These are phyloP conservation scores for Centrapalus pauciflorus DNA, from an alignment of 129 eudicot genomes.

Conservation along the genomic window DNA sequence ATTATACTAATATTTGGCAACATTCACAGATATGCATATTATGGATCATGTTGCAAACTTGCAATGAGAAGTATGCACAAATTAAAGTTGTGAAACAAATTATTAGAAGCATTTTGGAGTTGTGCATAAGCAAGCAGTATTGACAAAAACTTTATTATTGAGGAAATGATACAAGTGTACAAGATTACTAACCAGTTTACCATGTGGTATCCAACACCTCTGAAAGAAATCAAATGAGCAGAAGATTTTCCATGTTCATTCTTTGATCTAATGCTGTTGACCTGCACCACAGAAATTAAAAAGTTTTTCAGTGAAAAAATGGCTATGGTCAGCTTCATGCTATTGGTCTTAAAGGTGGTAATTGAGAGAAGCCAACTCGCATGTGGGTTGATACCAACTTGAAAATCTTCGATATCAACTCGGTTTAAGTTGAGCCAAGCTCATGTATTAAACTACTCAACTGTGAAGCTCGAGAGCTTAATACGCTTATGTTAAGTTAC, in stretches of 20 bases:
- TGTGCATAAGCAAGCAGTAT: background rate
- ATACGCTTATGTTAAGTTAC: too few relatives aligned
- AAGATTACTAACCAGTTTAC: conserved; percentile 82
- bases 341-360: too few relatives aligned
- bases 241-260: conserved; percentile 55
- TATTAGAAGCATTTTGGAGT: background rate
- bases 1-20: background rate
- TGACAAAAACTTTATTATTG: background rate
- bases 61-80: background rate
- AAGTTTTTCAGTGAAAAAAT: background rate
- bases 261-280: conserved; percentile 39
- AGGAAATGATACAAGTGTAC: background rate
- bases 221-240: conserved; percentile 52
- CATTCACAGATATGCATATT: conserved; percentile 2
- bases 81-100: background rate
- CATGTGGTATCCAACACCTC: conserved; percentile 93
- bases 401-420: too few relatives aligned
- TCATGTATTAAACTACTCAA: too few relatives aligned
- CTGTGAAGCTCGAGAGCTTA: too few relatives aligned
- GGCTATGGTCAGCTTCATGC: conserved; percentile 24
- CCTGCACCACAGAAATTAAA: conserved; percentile 29
- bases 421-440: too few relatives aligned
- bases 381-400: too few relatives aligned
- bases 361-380: too few relatives aligned
- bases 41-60: background rate